Conservation (phyloP, 78 protist species). For the Emiliania huxleyi region DNA sequence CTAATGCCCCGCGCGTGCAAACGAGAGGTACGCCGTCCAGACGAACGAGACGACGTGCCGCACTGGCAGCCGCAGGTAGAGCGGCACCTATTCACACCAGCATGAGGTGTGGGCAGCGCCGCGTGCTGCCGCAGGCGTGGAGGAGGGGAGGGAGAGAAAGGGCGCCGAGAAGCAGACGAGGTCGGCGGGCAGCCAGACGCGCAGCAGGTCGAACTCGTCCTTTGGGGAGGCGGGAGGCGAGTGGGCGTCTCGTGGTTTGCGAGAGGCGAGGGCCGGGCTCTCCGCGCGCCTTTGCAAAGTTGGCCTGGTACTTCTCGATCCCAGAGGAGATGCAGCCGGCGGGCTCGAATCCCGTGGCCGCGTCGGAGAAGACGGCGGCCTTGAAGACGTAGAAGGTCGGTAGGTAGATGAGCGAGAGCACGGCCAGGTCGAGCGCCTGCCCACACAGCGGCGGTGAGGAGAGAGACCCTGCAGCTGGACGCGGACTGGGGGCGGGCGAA, state of each 20-base stretch:
- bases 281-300: background rate
- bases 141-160: too few relatives aligned
- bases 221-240: too few relatives aligned
- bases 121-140: too few relatives aligned
- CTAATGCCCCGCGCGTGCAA: background rate
- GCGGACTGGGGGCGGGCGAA: too few relatives aligned
- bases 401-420: background rate
- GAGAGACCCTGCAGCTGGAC: too few relatives aligned
- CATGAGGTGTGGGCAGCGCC: too few relatives aligned
- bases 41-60: background rate
- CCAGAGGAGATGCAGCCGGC: background rate
- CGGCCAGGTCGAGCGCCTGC: background rate
- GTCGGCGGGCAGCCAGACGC: slow-evolving; percentile 11
- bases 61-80: slow-evolving; percentile 1
- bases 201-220: background rate
- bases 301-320: background rate
- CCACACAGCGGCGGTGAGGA: too few relatives aligned
- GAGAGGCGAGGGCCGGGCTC: too few relatives aligned
- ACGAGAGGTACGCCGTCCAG: background rate
- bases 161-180: background rate
- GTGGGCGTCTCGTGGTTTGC: background rate
- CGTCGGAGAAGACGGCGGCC: background rate
- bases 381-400: slow-evolving; percentile 18
- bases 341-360: background rate
- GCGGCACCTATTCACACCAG: too few relatives aligned